Conservation (phyloP, 208 protist species). For the Crithidia sp. region DNA sequence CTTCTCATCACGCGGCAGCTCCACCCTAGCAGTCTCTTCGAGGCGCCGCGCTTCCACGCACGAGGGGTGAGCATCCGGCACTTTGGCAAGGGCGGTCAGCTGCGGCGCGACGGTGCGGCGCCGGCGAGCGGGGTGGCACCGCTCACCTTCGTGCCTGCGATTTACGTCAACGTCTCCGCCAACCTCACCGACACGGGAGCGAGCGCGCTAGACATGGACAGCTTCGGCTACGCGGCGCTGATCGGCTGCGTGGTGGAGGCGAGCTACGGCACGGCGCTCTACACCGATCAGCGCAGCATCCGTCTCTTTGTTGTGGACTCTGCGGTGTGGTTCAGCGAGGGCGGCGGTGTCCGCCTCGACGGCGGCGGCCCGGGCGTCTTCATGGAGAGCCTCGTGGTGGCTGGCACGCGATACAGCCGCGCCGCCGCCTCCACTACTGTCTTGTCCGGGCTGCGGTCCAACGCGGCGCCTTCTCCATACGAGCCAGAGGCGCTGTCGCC, state of each 20-base stretch:
- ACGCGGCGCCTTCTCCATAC: not conserved
- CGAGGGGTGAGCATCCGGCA: constrained; percentile 25
- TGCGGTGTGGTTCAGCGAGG: constrained; percentile 39
- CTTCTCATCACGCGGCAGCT: constrained; percentile 28
- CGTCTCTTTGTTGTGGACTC: constrained; percentile 39
- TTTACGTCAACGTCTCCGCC: constrained; percentile 36
- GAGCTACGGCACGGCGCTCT: constrained; percentile 42
- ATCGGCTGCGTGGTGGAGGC: constrained; percentile 27
- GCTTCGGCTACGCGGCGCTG: constrained; percentile 16
- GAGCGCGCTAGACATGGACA: not conserved
- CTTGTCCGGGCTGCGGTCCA: not conserved
- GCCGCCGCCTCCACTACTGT: not conserved
- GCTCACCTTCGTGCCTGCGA: constrained; percentile 34
- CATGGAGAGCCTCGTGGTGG: constrained; percentile 34
- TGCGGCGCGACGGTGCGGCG: not conserved
- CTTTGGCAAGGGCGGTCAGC: constrained; percentile 39
- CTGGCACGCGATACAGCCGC: constrained; percentile 38
- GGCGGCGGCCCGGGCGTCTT: constrained; percentile 27
- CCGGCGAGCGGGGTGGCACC: not conserved
- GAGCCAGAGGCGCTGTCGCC: not conserved
- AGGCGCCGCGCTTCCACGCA: constrained; percentile 29
- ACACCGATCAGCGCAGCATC: constrained; percentile 21
- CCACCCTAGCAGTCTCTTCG: constrained; percentile 25
- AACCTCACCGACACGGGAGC: not conserved
- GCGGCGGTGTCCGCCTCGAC: constrained; percentile 43